Base-by-base conservation (phyloP, 129 eudicot genomes). In the Ambrosia trifida region DNA sequence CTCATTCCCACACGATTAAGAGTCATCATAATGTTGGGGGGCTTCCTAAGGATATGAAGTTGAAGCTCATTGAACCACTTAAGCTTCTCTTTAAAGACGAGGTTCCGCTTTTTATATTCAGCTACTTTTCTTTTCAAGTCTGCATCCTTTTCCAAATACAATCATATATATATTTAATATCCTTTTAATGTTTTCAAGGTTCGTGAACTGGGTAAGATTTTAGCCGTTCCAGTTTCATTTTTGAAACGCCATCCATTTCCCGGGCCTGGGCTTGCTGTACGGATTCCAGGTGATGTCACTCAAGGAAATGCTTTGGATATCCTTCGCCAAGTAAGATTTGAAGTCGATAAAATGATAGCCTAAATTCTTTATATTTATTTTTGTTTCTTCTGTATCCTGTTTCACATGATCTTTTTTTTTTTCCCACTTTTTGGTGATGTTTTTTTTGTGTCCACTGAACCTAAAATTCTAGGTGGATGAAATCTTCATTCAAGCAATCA, bases 11-110 rank as follows among this genome's bases (percentile, higher is more conserved):
- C 84, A 93, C 98, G 16, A 93, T 93, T 63, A 93, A 93, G 78
- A 93, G 98, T 71, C 98, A 93, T 71, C 97, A 94, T 68, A 94
- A 94, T 30, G 98, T 94, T 28, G 98, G 98, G 2, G 98, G 96
- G 57, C 96, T 93, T 45, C 96, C 98, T 7, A 93, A 89, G 80
- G 95, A 93, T 82, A 93, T 93, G 98, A 94, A 94, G 46, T 62
- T 94, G 81, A 94, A 89, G 79, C 98, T 94, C 45, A 90, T 94
- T 60, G 98, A 93, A 68, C 98, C 98, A 14, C 95, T 93, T 11
- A 93, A 93, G 77, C 96, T 93, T 67, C 72, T 93, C 51, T 93
- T 89, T 68, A 93, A 93, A 78, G 98, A 93, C 36, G 95, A 93
- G 98, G 98, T 92, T 83, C 3, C 18, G 5, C 3, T 28, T 56